Evolutionary conservation across 1,284 basidiomycete genomes (phyloP).

Genomic region (Flammula alnicola): DNA sequence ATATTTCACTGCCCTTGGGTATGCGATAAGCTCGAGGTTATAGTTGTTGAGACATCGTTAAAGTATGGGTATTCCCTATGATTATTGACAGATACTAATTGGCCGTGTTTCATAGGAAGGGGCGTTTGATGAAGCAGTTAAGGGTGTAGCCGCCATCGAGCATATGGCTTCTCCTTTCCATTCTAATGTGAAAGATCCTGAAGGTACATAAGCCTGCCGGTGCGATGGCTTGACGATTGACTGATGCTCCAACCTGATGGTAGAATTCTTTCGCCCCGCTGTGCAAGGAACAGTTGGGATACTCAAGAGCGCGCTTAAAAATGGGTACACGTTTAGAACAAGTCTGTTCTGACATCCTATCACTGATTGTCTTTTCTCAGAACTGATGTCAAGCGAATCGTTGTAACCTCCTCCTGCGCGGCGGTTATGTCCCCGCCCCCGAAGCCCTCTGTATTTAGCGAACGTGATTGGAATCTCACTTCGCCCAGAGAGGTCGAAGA

Average conservation of each 20-base stretch:
- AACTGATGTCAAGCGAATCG: conserved; percentile 61
- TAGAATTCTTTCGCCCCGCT: conserved; percentile 45
- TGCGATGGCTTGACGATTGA: no score
- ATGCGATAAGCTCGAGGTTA: conserved; percentile 18
- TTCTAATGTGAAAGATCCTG: conserved; percentile 35
- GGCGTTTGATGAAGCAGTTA: conserved; percentile 73
- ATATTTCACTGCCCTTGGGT: conserved; percentile 39
- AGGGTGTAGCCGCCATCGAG: conserved; percentile 64
- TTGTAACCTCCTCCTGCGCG: conserved; percentile 69
- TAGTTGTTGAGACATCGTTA: conserved; percentile 21
- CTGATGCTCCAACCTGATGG: no score
- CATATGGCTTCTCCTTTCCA: conserved; percentile 61
- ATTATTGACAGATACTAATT: no score
- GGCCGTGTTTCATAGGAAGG: conserved; percentile 54
- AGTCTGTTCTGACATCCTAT: background rate
- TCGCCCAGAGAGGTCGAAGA: conserved; percentile 48
- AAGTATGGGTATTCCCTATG: no score
- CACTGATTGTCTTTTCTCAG: no score
- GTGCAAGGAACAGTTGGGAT: conserved; percentile 47
- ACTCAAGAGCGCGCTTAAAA: conserved; percentile 40
- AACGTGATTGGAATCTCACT: conserved; percentile 64
- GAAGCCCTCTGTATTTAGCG: conserved; percentile 35
- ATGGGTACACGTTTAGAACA: conserved; percentile 32
- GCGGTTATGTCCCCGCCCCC: conserved; percentile 39
- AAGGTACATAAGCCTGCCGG: no score